Conservation (phyloP, 2,329 filamentous ascomycete species). For the Aspergillus amoenus region DNA sequence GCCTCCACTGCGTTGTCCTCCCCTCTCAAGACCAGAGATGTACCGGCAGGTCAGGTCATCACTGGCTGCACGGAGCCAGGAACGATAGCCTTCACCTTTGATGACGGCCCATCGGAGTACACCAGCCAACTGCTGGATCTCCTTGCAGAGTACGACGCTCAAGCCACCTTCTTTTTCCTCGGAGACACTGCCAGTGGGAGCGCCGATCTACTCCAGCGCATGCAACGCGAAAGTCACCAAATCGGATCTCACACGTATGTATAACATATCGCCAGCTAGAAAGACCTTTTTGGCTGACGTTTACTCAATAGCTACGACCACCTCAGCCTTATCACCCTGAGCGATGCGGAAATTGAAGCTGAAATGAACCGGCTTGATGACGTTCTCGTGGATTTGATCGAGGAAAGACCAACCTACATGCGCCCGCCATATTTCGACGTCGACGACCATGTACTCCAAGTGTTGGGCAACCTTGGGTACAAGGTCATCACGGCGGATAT, state of each 20-base stretch:
- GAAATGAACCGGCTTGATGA: conserved; percentile 45
- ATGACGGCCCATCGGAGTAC: conserved; percentile 62
- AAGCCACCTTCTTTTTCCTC: conserved; percentile 65
- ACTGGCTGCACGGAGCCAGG: conserved; percentile 43
- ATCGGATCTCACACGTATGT: conserved; percentile 47
- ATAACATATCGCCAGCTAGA: neutral
- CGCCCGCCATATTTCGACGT: conserved; percentile 45
- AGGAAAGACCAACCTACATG: conserved; percentile 49
- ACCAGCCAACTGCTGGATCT: conserved; percentile 59
- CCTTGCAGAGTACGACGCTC: conserved; percentile 55
- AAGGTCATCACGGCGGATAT: conserved; percentile 44
- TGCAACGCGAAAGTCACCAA: conserved; percentile 43
- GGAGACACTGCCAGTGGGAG: conserved; percentile 31
- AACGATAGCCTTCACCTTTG: conserved; percentile 64
- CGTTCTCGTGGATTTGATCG: conserved; percentile 41
- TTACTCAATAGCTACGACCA: conserved; percentile 39
- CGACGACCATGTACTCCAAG: conserved; percentile 29
- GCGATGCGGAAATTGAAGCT: conserved; percentile 27
- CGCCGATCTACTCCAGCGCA: conserved; percentile 29
- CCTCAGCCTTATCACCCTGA: conserved; percentile 34
- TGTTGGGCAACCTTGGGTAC: conserved; percentile 44
- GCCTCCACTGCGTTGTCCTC: neutral
- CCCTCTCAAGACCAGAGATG: neutral
- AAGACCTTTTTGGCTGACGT: neutral
- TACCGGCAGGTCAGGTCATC: conserved; percentile 43